Evolutionary conservation across 2,329 filamentous ascomycete genomes (phyloP).

Genomic region (Sporothrix curviconia): DNA sequence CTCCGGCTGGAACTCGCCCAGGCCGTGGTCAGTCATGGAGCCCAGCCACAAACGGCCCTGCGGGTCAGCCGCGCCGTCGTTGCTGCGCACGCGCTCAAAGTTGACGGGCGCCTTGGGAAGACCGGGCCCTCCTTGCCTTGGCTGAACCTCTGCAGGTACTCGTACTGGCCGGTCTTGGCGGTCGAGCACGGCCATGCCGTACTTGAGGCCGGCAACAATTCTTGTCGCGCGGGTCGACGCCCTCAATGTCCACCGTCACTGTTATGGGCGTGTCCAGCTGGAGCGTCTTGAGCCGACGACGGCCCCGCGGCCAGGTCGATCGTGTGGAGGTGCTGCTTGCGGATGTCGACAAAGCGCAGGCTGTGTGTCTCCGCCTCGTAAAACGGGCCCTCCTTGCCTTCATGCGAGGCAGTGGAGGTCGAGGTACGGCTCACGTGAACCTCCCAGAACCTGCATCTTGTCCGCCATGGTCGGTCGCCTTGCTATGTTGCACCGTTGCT

Average conservation of each 20-base stretch:
- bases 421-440: conserved; percentile 51
- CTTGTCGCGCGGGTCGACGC: conserved; percentile 52
- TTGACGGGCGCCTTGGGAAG: conserved; percentile 22
- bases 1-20: conserved; percentile 53
- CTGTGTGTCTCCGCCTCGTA: conserved; percentile 60
- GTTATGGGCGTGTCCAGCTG: conserved; percentile 50
- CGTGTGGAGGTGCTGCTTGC: conserved; percentile 65
- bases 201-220: conserved; percentile 75
- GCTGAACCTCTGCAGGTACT: conserved; percentile 49
- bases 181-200: conserved; percentile 73
- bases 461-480: conserved; percentile 1
- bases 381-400: conserved; percentile 69
- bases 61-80: conserved; percentile 77
- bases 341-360: conserved; percentile 78
- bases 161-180: conserved; percentile 48
- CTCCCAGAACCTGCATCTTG: conserved; percentile 41
- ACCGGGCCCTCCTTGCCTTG: too few relatives aligned
- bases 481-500: neutral
- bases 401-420: conserved; percentile 59
- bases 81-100: conserved; percentile 57
- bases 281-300: conserved; percentile 54
- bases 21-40: conserved; percentile 69
- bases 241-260: conserved; percentile 74
- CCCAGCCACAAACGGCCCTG: conserved; percentile 80
- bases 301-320: conserved; percentile 60